These are phyloP conservation scores for Fusarium secorum DNA, from an alignment of 2,329 filamentous ascomycete species.

Conservation along the genomic window DNA sequence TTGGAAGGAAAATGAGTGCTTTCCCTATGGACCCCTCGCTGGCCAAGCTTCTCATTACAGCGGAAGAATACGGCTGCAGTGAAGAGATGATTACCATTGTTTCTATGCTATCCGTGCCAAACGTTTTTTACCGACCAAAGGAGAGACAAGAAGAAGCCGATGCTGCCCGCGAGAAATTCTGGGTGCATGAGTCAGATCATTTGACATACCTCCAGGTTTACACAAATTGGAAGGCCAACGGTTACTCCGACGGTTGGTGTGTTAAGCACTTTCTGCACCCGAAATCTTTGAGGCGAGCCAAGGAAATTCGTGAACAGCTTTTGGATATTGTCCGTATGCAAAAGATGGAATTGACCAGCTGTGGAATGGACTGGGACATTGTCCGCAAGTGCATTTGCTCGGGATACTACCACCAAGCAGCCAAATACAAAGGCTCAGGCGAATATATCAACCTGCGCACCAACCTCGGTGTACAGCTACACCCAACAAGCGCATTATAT, in stretches of 20 bases:
- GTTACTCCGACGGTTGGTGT: conserved; percentile 91
- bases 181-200: conserved; percentile 97
- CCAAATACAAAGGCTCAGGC: conserved; percentile 92
- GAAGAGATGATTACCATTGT: conserved; percentile 99
- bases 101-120: conserved; percentile 95
- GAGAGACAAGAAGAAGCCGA: conserved; percentile 97
- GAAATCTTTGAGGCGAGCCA: conserved; percentile 90
- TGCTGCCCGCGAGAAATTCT: conserved; percentile 95
- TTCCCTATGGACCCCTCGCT: conserved; percentile 98
- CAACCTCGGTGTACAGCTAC: conserved; percentile 90
- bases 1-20: conserved; percentile 92
- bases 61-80: conserved; percentile 87
- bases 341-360: conserved; percentile 86
- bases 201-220: conserved; percentile 96
- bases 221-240: conserved; percentile 92
- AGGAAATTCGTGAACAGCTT: conserved; percentile 93
- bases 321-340: conserved; percentile 93
- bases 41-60: conserved; percentile 92
- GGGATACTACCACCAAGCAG: conserved; percentile 97
- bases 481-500: conserved; percentile 92
- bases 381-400: conserved; percentile 97
- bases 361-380: conserved; percentile 96
- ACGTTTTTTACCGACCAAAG: conserved; percentile 95
- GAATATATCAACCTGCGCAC: conserved; percentile 98
- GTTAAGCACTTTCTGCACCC: conserved; percentile 91